These are phyloP conservation scores for Apium graveolens DNA, from an alignment of 129 eudicot genomes.

Conservation along the genomic window DNA sequence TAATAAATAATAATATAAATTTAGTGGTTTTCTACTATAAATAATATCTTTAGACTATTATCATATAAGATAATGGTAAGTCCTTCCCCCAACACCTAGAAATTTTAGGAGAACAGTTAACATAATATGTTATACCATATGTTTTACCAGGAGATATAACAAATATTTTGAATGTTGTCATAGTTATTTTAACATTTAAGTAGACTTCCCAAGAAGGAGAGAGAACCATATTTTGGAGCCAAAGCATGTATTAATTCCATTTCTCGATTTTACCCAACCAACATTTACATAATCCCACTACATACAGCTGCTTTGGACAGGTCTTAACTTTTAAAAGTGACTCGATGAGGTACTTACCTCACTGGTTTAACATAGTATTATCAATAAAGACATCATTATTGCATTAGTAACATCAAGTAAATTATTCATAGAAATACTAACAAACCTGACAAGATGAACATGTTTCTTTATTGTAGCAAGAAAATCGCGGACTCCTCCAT, in stretches of 20 bases:
- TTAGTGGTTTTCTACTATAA: no score
- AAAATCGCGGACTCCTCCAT: constrained; percentile 95
- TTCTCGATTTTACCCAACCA: neutral
- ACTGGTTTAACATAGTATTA: neutral
- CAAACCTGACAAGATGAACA: constrained; percentile 70
- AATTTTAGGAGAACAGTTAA: no score
- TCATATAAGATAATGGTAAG: no score
- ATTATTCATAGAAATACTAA: neutral
- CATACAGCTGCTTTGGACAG: neutral
- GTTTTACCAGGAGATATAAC: neutral
- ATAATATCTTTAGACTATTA: no score
- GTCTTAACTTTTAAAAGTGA: neutral
- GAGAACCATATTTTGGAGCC: neutral
- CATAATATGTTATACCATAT: neutral
- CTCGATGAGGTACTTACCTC: neutral
- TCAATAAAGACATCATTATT: neutral
- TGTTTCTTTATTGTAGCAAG: constrained; percentile 77
- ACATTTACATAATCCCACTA: constrained; percentile 1
- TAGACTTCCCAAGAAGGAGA: neutral
- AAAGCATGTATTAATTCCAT: neutral
- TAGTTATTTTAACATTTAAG: neutral
- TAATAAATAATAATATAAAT: no score
- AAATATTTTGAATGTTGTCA: neutral
- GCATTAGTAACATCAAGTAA: no score
- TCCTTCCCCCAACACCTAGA: no score